These are phyloP conservation scores for Dactylellina leptospora DNA, from an alignment of 2,329 filamentous ascomycete species.

Conservation along the genomic window DNA sequence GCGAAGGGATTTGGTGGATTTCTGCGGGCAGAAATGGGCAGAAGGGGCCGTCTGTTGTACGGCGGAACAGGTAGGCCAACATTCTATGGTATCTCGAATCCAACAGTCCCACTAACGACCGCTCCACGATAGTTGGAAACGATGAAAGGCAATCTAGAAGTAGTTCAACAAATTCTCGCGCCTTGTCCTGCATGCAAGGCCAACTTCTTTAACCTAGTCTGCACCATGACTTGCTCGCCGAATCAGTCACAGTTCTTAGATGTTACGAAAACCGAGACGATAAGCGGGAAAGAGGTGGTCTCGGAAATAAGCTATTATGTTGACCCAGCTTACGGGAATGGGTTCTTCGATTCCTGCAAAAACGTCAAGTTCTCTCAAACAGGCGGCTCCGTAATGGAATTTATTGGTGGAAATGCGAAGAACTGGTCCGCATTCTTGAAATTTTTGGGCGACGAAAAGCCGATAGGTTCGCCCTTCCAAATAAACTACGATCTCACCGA, in stretches of 20 bases:
- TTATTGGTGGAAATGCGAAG: constrained; percentile 94
- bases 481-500: constrained; percentile 82
- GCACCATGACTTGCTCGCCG: constrained; percentile 96
- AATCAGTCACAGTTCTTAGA: constrained; percentile 96
- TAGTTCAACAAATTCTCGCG: constrained; percentile 86
- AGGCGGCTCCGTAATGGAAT: constrained; percentile 90
- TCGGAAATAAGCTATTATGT: constrained; percentile 91
- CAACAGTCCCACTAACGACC: constrained; percentile 17
- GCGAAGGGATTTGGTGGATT: constrained; percentile 78
- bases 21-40: constrained; percentile 89
- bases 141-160: constrained; percentile 83
- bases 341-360: constrained; percentile 97
- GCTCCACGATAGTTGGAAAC: constrained; percentile 71
- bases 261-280: constrained; percentile 75
- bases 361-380: constrained; percentile 98
- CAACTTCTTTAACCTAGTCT: constrained; percentile 99
- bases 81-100: background rate
- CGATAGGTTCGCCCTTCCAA: constrained; percentile 92
- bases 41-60: constrained; percentile 85
- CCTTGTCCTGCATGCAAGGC: constrained; percentile 96
- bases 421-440: constrained; percentile 87
- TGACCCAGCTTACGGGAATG: constrained; percentile 80
- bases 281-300: constrained; percentile 70
- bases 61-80: constrained; percentile 72
- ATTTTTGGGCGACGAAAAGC: constrained; percentile 91